Conservation (phyloP, 2,329 filamentous ascomycete species). For the Alternaria sp. region DNA sequence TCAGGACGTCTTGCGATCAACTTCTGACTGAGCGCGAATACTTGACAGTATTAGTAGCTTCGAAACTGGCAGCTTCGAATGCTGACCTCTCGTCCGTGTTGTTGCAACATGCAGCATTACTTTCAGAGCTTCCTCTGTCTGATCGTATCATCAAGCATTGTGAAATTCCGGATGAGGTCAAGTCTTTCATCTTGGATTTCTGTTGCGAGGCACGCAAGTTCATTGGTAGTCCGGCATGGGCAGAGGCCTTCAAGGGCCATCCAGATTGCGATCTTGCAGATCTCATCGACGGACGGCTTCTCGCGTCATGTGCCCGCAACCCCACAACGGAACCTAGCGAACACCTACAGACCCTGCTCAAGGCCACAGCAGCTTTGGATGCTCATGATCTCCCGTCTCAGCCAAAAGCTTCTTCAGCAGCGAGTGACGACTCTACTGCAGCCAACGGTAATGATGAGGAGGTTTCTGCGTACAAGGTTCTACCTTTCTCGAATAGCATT, state of each 20-base stretch:
- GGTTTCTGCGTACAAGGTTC: constrained; percentile 42
- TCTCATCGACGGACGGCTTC: constrained; percentile 62
- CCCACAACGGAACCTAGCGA: constrained; percentile 26
- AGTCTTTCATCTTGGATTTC: constrained; percentile 51
- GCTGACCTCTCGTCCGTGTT: constrained; percentile 49
- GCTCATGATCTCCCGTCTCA: constrained; percentile 24
- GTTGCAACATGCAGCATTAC: constrained; percentile 54
- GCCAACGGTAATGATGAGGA: constrained; percentile 17
- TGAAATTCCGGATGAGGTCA: constrained; percentile 43
- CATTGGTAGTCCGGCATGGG: constrained; percentile 51
- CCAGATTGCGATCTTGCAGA: constrained; percentile 60
- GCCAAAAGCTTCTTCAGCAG: constrained; percentile 9
- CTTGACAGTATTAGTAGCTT: constrained; percentile 41
- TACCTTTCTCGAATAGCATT: constrained; percentile 58
- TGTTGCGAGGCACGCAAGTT: constrained; percentile 47
- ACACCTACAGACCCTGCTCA: constrained; percentile 26
- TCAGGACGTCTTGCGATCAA: constrained; percentile 26
- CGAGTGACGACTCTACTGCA: background rate
- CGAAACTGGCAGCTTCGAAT: constrained; percentile 44
- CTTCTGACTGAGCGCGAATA: constrained; percentile 48
- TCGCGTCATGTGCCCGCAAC: constrained; percentile 39
- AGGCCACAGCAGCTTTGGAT: constrained; percentile 32
- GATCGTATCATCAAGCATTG: constrained; percentile 47
- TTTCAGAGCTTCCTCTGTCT: constrained; percentile 53
- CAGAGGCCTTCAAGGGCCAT: constrained; percentile 30